These are phyloP conservation scores for Flaveria sonorensis DNA, from an alignment of 129 eudicot species.

Conservation along the genomic window DNA sequence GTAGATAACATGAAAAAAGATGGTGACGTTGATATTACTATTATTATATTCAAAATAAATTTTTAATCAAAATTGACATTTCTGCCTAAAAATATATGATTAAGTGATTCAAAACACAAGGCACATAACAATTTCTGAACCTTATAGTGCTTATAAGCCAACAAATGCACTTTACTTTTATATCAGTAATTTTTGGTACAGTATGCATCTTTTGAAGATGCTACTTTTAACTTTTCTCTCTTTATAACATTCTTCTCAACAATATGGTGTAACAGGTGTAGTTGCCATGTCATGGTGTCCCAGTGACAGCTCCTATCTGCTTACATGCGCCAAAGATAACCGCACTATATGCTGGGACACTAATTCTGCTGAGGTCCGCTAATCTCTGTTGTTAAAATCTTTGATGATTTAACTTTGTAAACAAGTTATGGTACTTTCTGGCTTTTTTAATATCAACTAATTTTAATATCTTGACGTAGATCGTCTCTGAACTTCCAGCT, in stretches of 20 bases:
- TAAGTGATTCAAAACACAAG: background rate
- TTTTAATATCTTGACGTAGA: constrained; percentile 49
- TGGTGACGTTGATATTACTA: background rate
- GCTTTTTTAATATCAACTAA: constrained; percentile 7
- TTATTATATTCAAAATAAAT: background rate
- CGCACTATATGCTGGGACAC: constrained; percentile 99
- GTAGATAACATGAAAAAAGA: background rate
- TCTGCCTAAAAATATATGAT: background rate
- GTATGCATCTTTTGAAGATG: background rate
- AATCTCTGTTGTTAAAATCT: constrained; percentile 10
- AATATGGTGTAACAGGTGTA: constrained; percentile 65
- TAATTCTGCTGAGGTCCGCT: constrained; percentile 66
- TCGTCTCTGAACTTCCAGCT: constrained; percentile 92
- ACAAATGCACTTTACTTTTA: background rate
- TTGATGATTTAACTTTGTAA: constrained; percentile 10
- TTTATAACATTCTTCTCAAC: background rate
- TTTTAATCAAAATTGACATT: background rate
- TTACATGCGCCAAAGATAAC: constrained; percentile 95
- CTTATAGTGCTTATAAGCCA: background rate
- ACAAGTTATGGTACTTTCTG: constrained; percentile 6
- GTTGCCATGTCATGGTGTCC: constrained; percentile 99
- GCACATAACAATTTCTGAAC: background rate
- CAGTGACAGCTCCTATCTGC: constrained; percentile 84
- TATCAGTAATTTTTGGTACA: background rate
- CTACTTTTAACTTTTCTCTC: background rate